Evolutionary conservation across 1,284 basidiomycete species (phyloP).

Genomic region (Boletus sp.): DNA sequence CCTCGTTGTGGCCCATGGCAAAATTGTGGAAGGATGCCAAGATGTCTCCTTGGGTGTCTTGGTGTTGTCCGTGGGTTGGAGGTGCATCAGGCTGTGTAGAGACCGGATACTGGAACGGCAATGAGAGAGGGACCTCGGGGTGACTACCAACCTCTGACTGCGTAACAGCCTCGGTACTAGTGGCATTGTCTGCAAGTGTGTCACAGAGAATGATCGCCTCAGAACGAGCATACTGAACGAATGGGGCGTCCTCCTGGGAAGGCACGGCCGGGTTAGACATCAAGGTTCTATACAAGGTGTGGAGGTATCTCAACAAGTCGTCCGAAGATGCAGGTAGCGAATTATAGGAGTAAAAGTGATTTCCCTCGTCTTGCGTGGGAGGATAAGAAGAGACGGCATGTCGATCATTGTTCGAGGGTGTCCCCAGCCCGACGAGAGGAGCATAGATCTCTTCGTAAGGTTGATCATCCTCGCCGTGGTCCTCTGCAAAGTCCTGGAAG

Average conservation of each 20-base stretch:
- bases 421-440: neutral
- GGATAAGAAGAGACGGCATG: neutral
- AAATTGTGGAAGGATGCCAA: too few species aligned
- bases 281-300: too few species aligned
- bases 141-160: too few species aligned
- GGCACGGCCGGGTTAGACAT: too few species aligned
- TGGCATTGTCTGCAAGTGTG: neutral
- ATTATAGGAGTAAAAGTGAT: neutral
- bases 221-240: too few species aligned
- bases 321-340: neutral
- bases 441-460: too few species aligned
- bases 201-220: too few species aligned
- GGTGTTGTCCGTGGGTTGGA: too few species aligned
- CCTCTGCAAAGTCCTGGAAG: neutral
- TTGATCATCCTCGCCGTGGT: neutral
- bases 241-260: too few species aligned
- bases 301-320: too few species aligned
- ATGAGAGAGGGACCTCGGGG: neutral
- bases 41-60: too few species aligned
- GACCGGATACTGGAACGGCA: neutral
- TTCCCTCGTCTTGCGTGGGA: accelerated
- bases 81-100: neutral
- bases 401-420: neutral
- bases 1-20: too few species aligned
- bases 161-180: neutral